Base-by-base conservation (phyloP, 495 filamentous ascomycete species). In the Bacidia rubella region DNA sequence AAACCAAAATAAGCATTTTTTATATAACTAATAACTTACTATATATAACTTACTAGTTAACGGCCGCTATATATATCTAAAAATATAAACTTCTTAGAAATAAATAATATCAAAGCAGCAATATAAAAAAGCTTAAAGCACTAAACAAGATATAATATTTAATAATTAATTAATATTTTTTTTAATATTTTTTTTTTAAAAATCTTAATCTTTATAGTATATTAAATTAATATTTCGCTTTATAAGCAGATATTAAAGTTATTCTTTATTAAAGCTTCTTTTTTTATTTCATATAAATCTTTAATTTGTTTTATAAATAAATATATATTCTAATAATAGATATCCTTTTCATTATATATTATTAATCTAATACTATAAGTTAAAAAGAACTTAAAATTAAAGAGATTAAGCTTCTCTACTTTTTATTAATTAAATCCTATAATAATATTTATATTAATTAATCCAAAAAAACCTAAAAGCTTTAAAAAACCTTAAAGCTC, bases 301-400 rank as follows among this genome's bases (percentile, higher is more conserved):
- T 43, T 49, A 29, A 29, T 35, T 9, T 15, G 1, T 43, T 54
- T 40, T 20, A 54, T 11, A 27, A 54, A 54, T 12, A 54, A 3
- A 50, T 54, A 54, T 3, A 54, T 50, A 50, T 54, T 25, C 1
- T 20, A 21, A 20, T 39, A 54, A 7, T 41, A 49, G 0, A 22
- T 54, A 5, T 54, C 15, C 22, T 54, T 54, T 3, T 19, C 27
- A 19, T 49, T 32, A 2, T 32, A n/a, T 17, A 49, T 17, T 49
- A 49, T 49, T 2, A 22, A 15, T 2, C 47, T 32, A 3, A 19
- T 2, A 15, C 47, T 35, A 49, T 49, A 49, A n/a, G n/a, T 15
- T 17, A 17, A 11, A n/a, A 22, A 22, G 2, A 49, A 21, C 17
- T 49, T 27, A 3, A n/a, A 5, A 15, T 49, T 35, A 49, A 49